These are phyloP conservation scores for Cercospora citrullina DNA, from an alignment of 2,329 filamentous ascomycete genomes.

Conservation along the genomic window DNA sequence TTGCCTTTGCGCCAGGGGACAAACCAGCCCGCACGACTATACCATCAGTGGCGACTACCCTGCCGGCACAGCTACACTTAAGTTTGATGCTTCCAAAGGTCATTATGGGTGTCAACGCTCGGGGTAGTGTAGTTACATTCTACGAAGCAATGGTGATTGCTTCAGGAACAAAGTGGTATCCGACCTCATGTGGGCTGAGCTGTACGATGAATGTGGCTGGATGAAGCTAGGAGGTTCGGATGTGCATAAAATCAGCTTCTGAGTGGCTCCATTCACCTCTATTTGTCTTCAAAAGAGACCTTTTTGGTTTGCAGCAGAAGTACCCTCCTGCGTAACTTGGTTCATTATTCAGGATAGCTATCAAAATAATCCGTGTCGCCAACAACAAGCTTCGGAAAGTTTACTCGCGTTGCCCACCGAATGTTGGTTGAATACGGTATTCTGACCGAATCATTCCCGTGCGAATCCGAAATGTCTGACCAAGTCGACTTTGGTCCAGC, in stretches of 20 bases:
- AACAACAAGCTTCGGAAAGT: not conserved
- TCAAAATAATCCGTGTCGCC: not conserved
- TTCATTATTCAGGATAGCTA: not conserved
- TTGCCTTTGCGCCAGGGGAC: constrained; percentile 7
- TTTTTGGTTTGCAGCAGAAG: too few relatives aligned
- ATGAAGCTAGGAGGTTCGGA: too few relatives aligned
- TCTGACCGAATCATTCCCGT: not conserved
- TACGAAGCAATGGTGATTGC: too few relatives aligned
- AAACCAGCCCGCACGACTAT: constrained; percentile 3
- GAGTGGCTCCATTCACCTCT: too few relatives aligned
- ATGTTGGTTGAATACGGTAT: not conserved
- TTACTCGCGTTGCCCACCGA: not conserved
- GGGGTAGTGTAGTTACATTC: not conserved
- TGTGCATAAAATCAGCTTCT: too few relatives aligned
- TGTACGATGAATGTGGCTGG: too few relatives aligned
- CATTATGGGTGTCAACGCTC: not conserved
- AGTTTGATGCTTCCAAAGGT: not conserved
- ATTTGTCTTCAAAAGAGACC: too few relatives aligned
- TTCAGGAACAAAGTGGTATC: too few relatives aligned
- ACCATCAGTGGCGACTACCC: constrained; percentile 12
- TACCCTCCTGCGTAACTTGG: not conserved
- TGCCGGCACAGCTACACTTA: constrained; percentile 9
- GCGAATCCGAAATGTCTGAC: not conserved
- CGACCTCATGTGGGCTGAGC: too few relatives aligned
- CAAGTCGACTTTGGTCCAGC: not conserved